Conservation (phyloP, 805 yeast species). For the Saturnispora bothae region DNA sequence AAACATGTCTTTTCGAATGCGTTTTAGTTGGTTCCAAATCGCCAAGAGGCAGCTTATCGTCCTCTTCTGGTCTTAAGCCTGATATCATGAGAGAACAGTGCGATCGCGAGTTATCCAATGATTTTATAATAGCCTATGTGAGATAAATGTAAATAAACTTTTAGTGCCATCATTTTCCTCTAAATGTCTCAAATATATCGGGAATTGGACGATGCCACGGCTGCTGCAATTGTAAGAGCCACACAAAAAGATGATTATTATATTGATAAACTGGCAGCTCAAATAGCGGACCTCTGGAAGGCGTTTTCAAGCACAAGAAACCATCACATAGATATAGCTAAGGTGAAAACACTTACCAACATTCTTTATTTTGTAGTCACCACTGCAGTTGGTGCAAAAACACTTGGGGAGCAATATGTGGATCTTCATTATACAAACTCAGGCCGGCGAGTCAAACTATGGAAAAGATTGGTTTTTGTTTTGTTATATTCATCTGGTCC, state of each 20-base stretch:
- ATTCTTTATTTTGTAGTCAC: conserved; percentile 62
- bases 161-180: too few relatives aligned
- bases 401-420: conserved; percentile 91
- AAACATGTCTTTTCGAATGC: conserved; percentile 15
- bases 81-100: too few relatives aligned
- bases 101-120: too few relatives aligned
- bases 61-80: neutral
- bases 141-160: too few relatives aligned
- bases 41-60: too few relatives aligned
- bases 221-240: conserved; percentile 85
- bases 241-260: conserved; percentile 82
- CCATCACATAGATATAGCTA: conserved; percentile 51
- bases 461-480: conserved; percentile 48
- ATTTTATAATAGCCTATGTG: too few relatives aligned
- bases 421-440: conserved; percentile 45
- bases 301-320: conserved; percentile 48
- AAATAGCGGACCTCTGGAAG: conserved; percentile 45
- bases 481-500: conserved; percentile 56
- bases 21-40: too few relatives aligned
- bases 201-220: conserved; percentile 42
- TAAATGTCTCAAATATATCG: conserved; percentile 3
- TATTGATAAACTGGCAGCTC: conserved; percentile 41
- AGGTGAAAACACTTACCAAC: conserved; percentile 47
- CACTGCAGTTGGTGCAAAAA: conserved; percentile 64
- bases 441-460: conserved; percentile 31